phyloP scores from a whole-genome alignment of 2,329 filamentous ascomycete species.

The Lecanicillium sp. region DNA sequence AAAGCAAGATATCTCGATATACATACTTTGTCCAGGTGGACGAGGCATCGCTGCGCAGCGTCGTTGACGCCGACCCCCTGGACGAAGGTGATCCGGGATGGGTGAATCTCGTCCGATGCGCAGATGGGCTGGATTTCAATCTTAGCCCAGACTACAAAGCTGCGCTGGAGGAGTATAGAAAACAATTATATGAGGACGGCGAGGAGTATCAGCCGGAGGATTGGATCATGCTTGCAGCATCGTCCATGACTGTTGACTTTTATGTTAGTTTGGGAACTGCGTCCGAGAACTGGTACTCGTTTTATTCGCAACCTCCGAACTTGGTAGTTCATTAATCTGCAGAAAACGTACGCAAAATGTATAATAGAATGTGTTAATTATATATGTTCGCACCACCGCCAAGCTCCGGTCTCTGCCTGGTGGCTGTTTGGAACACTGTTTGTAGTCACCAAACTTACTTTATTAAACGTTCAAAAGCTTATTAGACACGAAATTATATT shows the following conservation, averaged over 20 bases:
- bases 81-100: not conserved
- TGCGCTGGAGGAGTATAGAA: not conserved
- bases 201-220: not conserved
- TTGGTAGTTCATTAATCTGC: not conserved
- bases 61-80: not conserved
- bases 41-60: constrained; percentile 1
- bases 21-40: constrained; percentile 1
- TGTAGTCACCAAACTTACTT: no score
- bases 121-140: constrained; percentile 1
- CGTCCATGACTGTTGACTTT: not conserved
- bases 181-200: not conserved
- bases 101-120: constrained; percentile 1
- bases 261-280: not conserved
- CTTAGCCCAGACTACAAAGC: not conserved
- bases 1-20: not conserved
- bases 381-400: no score
- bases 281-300: not conserved
- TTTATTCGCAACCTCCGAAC: constrained; percentile 1
- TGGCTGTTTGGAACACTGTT: no score
- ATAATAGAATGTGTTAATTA: no score
- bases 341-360: no score
- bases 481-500: no score
- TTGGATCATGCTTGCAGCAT: not conserved
- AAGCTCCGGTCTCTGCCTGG: no score
- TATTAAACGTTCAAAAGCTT: no score